A percentile compares a stretch with the other conserved stretches of the same genome.
phyloP scores from a whole-genome alignment of 2,329 filamentous ascomycete species.

The Ophiosphaerella herpotricha region DNA sequence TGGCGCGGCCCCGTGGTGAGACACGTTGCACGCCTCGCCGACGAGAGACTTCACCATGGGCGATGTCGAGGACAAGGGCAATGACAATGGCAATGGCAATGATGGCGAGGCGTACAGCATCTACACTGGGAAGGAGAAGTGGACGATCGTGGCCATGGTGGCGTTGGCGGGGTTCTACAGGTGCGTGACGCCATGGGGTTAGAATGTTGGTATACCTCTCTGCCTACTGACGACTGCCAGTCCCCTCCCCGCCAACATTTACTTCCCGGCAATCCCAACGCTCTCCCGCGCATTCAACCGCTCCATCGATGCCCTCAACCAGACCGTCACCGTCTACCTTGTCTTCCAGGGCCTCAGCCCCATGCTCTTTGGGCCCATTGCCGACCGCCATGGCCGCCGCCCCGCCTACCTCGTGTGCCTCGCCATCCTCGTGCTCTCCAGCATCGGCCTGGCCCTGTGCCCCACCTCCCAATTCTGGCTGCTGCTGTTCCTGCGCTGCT shows the following conservation, averaged over 20 bases:
- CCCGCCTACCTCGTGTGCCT: slow-evolving; percentile 55
- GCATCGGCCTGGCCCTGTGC: slow-evolving; percentile 42
- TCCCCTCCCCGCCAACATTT: slow-evolving; percentile 50
- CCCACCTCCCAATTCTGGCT: slow-evolving; percentile 39
- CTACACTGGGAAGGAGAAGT: slow-evolving; percentile 35
- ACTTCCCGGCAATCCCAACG: slow-evolving; percentile 44
- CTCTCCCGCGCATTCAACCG: slow-evolving; percentile 46
- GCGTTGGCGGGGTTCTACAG: slow-evolving; percentile 38
- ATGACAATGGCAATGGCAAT: too few relatives aligned
- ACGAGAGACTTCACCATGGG: too few relatives aligned
- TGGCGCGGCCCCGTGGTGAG: too few relatives aligned
- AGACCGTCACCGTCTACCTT: slow-evolving; percentile 58
- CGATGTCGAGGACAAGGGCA: too few relatives aligned
- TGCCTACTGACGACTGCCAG: slow-evolving; percentile 9
- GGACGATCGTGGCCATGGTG: slow-evolving; percentile 38
- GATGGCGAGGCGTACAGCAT: slow-evolving; percentile 24
- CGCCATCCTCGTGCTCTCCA: slow-evolving; percentile 38
- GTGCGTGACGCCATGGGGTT: slow-evolving; percentile 7
- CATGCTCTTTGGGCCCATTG: slow-evolving; percentile 57
- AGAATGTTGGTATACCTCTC: too few relatives aligned
- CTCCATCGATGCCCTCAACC: slow-evolving; percentile 51
- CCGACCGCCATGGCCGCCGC: slow-evolving; percentile 56
- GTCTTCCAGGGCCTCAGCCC: slow-evolving; percentile 57
- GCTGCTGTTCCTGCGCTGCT: slow-evolving; percentile 39
- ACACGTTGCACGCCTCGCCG: too few relatives aligned